Base-by-base conservation (phyloP, 2,329 filamentous ascomycete genomes). In the Verticillium zaregamsianum region DNA sequence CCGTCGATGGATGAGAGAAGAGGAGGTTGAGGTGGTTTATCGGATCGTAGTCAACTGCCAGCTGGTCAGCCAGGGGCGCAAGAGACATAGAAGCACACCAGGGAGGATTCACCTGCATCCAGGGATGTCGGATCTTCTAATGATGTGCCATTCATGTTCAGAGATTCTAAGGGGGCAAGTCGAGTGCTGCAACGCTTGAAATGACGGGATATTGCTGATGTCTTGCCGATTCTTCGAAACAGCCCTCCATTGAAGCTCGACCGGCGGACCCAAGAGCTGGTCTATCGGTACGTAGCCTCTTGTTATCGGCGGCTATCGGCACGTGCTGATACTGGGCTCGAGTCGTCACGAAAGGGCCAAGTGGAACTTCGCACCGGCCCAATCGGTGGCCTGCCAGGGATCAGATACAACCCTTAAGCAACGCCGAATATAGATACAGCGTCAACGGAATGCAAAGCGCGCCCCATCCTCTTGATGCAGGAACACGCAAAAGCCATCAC, bases 1-100 rank as follows among this genome's bases (percentile, higher is more conserved):
- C 87, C 64, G 93, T 89, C 39, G 92, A 91, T 1, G 94, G 91
- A 70, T 96, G 92, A 58, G 92, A 89, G 81, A 99, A 99, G 70
- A 99, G 89, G 65, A 90, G 83, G 79, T 99, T 98, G 61, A 99
- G 85, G 77, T 99, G 93, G 69, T 92, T 86, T 73, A 98, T 90
- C 60, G 95, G 93, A 74, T 98, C 90, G 79, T 97, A 98, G 76
- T 97, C 89, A 75, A 79, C 83, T 86, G 70, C 15, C 63, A 62
- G 59, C 65, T 66, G 67, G 69, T 57, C 59, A 61, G 59, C 58
- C 61, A 37, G 52, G 40, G 60, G 57, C 25, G n/a, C 20, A 49
- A 23, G 45, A 14, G 9, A 14, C 45, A 49, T 23, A 4, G n/a
- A 25, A 49, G 45, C 8, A n/a, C 45, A 32, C 3, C 3, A 37